Base-by-base conservation (phyloP, 2,329 filamentous ascomycete species). In the Fusarium praegraminearum region DNA sequence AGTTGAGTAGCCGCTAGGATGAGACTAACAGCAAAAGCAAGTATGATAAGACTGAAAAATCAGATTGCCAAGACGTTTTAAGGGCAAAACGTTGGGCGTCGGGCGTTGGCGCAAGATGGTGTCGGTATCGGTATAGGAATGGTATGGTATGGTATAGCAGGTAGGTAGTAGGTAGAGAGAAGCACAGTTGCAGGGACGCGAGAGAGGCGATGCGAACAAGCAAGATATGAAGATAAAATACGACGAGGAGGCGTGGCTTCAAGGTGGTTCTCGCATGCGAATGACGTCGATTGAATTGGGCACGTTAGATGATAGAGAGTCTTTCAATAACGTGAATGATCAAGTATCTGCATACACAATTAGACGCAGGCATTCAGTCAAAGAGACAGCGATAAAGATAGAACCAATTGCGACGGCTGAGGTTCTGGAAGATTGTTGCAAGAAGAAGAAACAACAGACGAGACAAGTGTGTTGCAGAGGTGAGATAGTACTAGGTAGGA, bases 11-110 rank as follows among this genome's bases (percentile, higher is more conserved):
- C 41, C 30, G 33, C 28, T 45, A 56, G 47, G 60, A 28, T 35
- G 45, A 59, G 60, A 62, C 49, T 67, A 73, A 72, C 56, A 64
- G 47, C 46, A 62, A 55, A 56, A 66, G 50, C 65, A 65, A 70
- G 49, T 54, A 57, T 60, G 57, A 62, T 49, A 52, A 59, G 65
- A 56, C 52, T 49, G 57, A 64, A 56, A 61, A 71, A 35, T 55
- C 56, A 57, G 66, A 64, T 62, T 63, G 70, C 70, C 70, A 74
- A 73, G 72, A 61, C 59, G 68, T 57, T 70, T 73, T 41, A 43
- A 55, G 49, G 57, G 57, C 59, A 69, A 74, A 74, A 69, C 62
- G 72, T 72, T 55, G 52, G 55, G 51, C 26, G 62, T 65, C 45
- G 44, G 57, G 40, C 55, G 67, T 44, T 63, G 67, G 61, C 49